Conservation (phyloP, 345 rosid species). For the Isatis tinctoria region DNA sequence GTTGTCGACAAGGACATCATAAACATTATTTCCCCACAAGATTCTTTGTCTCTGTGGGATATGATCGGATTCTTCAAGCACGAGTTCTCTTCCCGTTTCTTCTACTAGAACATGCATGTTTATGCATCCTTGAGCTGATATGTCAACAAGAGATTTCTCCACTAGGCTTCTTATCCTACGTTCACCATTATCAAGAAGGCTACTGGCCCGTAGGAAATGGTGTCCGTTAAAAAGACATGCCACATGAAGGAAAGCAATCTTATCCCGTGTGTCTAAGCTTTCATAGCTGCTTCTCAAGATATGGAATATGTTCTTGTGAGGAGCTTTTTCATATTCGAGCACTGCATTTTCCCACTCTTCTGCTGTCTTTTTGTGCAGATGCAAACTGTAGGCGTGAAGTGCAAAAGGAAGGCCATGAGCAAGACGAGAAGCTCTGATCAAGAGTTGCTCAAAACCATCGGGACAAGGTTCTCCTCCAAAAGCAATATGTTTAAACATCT, state of each 20-base stretch:
- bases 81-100: not conserved
- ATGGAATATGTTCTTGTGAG: not conserved
- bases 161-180: not conserved
- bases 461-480: not conserved
- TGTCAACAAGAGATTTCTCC: conserved; percentile 16
- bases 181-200: not conserved
- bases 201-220: not conserved
- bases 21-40: not conserved
- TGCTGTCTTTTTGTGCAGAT: not conserved
- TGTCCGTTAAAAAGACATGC: conserved; percentile 17
- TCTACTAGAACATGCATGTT: conserved; percentile 13
- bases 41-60: not conserved
- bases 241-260: conserved; percentile 12
- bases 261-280: not conserved
- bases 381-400: not conserved
- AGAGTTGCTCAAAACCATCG: not conserved
- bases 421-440: not conserved
- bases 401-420: not conserved
- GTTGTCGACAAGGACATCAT: not conserved
- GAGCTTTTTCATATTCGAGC: not conserved
- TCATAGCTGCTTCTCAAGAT: not conserved
- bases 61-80: not conserved
- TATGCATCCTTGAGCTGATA: not conserved
- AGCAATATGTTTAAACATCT: not conserved
- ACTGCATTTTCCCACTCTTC: not conserved